Evolutionary conservation across 2,329 filamentous ascomycete species (phyloP).

Genomic region (Nemania sp.): DNA sequence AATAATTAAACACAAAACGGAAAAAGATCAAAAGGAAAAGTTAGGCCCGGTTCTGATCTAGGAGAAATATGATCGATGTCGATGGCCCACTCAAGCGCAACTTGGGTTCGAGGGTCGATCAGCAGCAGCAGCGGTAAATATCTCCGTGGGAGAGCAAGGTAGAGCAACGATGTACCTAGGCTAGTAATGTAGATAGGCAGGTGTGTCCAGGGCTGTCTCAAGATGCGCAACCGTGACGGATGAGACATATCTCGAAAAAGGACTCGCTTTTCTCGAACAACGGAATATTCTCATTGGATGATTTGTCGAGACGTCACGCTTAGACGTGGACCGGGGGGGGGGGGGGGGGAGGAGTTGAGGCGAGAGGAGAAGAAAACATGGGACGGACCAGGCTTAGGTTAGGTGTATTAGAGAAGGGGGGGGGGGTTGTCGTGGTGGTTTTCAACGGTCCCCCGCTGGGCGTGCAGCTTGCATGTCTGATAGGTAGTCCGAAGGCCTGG

Average conservation of each 20-base stretch:
- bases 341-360: neutral
- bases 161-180: conserved; percentile 11
- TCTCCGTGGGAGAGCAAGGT: conserved; percentile 34
- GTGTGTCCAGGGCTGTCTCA: conserved; percentile 23
- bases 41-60: conserved; percentile 12
- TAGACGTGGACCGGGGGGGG: conserved; percentile 27
- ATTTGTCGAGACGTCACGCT: conserved; percentile 31
- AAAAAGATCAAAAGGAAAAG: neutral
- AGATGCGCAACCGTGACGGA: conserved; percentile 36
- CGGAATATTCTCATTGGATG: conserved; percentile 34
- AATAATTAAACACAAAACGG: neutral
- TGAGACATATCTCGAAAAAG: conserved; percentile 35
- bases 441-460: conserved; percentile 35
- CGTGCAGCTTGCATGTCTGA: conserved; percentile 38
- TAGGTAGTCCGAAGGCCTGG: conserved; percentile 31
- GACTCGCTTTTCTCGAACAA: conserved; percentile 13
- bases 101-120: conserved; percentile 30
- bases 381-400: conserved; percentile 19
- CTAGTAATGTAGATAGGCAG: too few relatives aligned
- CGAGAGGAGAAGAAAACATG: conserved; percentile 1
- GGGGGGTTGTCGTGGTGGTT: conserved; percentile 22
- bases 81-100: neutral
- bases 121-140: conserved; percentile 32
- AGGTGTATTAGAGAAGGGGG: conserved; percentile 4
- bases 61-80: conserved; percentile 17